Percentiles rank a stretch among this genome's conserved stretches.
Evolutionary conservation across 495 filamentous ascomycete species (phyloP).

Genomic region (Aspergillus carlsbadensis): DNA sequence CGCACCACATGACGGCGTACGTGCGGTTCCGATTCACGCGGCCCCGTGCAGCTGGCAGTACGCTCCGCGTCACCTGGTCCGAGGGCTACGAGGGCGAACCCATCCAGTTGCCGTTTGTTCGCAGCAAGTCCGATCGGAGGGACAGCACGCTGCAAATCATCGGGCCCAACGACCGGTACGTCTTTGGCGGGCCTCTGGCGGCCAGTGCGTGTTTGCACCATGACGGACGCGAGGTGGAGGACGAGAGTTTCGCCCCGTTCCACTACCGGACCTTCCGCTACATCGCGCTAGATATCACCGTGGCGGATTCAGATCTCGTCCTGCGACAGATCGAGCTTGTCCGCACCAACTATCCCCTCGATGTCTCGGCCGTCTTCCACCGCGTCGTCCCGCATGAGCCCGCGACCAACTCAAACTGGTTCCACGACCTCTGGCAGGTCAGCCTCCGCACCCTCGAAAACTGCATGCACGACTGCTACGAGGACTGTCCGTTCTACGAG

Average conservation of each 20-base stretch:
- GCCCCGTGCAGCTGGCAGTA: neutral
- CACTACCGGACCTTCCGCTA: neutral
- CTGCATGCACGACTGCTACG: constrained; percentile 2
- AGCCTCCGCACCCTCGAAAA: neutral
- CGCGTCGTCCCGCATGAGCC: too few species aligned
- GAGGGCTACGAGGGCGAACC: neutral
- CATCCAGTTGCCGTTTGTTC: neutral
- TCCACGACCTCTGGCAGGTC: neutral
- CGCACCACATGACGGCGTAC: too few species aligned
- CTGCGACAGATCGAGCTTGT: too few species aligned
- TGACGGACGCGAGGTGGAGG: too few species aligned
- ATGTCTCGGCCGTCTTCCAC: too few species aligned
- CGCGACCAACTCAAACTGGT: neutral
- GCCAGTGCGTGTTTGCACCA: too few species aligned
- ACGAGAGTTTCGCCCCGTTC: too few species aligned
- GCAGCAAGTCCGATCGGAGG: neutral
- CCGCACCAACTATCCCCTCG: too few species aligned
- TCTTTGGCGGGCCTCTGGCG: too few species aligned
- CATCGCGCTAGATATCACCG: neutral
- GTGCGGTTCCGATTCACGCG: too few species aligned
- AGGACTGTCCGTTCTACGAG: constrained; percentile 1
- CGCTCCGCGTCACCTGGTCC: neutral
- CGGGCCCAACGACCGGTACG: neutral
- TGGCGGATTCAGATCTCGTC: too few species aligned
- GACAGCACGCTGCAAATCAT: neutral